Percentiles rank a stretch among this genome's conserved stretches.
Conservation (phyloP, 306 rosid genomes). For the Carpinus fangiana region DNA sequence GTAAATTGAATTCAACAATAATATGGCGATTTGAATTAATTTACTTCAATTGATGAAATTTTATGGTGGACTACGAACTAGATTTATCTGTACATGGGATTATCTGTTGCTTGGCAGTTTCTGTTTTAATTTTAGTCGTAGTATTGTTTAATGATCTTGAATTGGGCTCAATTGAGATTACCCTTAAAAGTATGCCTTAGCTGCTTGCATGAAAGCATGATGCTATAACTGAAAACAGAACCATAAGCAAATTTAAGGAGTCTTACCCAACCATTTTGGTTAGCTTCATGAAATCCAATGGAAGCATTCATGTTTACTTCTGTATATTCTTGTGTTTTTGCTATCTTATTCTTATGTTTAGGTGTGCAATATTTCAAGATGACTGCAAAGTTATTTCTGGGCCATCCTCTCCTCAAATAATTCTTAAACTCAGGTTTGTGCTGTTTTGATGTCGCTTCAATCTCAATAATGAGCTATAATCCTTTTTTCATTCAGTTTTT, state of each 20-base stretch:
- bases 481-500: slow-evolving; percentile 20
- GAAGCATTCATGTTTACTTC: neutral
- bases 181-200: neutral
- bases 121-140: neutral
- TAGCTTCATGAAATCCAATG: neutral
- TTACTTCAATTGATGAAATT: neutral
- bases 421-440: slow-evolving; percentile 66
- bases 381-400: slow-evolving; percentile 65
- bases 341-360: slow-evolving; percentile 16
- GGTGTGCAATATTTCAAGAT: slow-evolving; percentile 84
- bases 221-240: neutral
- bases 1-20: neutral
- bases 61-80: neutral
- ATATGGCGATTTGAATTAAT: neutral
- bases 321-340: neutral
- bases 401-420: slow-evolving; percentile 58
- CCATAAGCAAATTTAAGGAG: neutral
- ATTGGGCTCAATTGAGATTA: neutral
- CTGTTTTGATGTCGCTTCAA: neutral
- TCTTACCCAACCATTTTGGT: neutral
- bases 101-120: neutral
- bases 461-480: slow-evolving; percentile 6
- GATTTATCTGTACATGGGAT: neutral
- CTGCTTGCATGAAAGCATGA: neutral
- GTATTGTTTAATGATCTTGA: neutral